Conservation (phyloP, 2,329 filamentous ascomycete genomes). For the Diaporthe australafricana region DNA sequence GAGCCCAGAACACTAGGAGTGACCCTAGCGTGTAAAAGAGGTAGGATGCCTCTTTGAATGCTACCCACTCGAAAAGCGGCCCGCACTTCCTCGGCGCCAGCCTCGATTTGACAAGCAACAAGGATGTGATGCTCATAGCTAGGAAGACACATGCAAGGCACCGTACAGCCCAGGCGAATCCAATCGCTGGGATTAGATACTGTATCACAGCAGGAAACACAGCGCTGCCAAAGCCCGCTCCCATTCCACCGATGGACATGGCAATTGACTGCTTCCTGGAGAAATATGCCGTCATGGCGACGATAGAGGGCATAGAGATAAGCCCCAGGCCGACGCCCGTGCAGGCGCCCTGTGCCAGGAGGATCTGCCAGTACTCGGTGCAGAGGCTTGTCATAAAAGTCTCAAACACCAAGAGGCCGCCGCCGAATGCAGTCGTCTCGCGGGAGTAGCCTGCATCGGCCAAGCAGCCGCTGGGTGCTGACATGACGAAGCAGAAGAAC, state of each 20-base stretch:
- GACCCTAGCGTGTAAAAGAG: constrained; percentile 50
- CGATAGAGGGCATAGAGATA: constrained; percentile 59
- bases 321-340: constrained; percentile 67
- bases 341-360: constrained; percentile 41
- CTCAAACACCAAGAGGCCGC: constrained; percentile 56
- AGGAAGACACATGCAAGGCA: constrained; percentile 68
- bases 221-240: constrained; percentile 69
- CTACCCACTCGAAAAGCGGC: constrained; percentile 60
- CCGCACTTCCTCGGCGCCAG: constrained; percentile 57
- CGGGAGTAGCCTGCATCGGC: constrained; percentile 61
- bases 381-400: constrained; percentile 60
- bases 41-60: constrained; percentile 62
- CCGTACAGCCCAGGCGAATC: constrained; percentile 74
- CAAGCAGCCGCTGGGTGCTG: constrained; percentile 59
- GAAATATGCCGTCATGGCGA: constrained; percentile 39
- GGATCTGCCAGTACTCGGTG: constrained; percentile 62
- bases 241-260: not conserved
- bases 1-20: constrained; percentile 53
- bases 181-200: constrained; percentile 47
- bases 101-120: constrained; percentile 58
- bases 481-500: constrained; percentile 61
- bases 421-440: constrained; percentile 53
- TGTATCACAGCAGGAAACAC: constrained; percentile 62
- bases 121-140: constrained; percentile 42
- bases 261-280: constrained; percentile 16